Conservation (phyloP, 2,329 filamentous ascomycete genomes). For the Fusarium veterinarium region DNA sequence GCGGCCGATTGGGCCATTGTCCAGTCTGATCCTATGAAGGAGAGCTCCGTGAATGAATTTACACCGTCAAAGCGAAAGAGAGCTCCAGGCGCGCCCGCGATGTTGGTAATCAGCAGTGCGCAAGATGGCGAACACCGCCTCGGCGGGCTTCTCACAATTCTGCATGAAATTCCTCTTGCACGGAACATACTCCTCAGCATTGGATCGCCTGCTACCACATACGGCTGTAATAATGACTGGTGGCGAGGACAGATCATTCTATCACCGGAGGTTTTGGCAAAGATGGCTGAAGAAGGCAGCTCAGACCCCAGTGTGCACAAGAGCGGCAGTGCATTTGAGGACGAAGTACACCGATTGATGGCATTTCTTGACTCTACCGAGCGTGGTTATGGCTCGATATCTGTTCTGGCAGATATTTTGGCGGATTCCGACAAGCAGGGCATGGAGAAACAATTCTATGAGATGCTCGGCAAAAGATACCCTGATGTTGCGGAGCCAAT, state of each 20-base stretch:
- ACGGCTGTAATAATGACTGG: constrained; percentile 69
- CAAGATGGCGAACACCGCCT: constrained; percentile 56
- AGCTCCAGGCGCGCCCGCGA: constrained; percentile 57
- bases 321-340: constrained; percentile 53
- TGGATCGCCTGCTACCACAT: constrained; percentile 56
- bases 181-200: constrained; percentile 65
- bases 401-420: constrained; percentile 55
- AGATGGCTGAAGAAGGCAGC: constrained; percentile 47
- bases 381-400: constrained; percentile 68
- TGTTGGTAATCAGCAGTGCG: constrained; percentile 57
- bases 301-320: constrained; percentile 44
- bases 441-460: constrained; percentile 58
- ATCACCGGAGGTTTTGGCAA: constrained; percentile 51
- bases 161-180: constrained; percentile 68
- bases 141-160: constrained; percentile 67
- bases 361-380: constrained; percentile 72
- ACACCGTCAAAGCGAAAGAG: constrained; percentile 59
- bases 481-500: constrained; percentile 46
- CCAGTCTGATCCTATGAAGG: constrained; percentile 49
- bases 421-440: constrained; percentile 50
- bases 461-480: constrained; percentile 51
- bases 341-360: constrained; percentile 71
- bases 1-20: constrained; percentile 70
- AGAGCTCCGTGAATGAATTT: constrained; percentile 31
- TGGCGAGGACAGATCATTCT: constrained; percentile 69